Base-by-base conservation (phyloP, 495 filamentous ascomycete genomes). In the Xylaria venustula region DNA sequence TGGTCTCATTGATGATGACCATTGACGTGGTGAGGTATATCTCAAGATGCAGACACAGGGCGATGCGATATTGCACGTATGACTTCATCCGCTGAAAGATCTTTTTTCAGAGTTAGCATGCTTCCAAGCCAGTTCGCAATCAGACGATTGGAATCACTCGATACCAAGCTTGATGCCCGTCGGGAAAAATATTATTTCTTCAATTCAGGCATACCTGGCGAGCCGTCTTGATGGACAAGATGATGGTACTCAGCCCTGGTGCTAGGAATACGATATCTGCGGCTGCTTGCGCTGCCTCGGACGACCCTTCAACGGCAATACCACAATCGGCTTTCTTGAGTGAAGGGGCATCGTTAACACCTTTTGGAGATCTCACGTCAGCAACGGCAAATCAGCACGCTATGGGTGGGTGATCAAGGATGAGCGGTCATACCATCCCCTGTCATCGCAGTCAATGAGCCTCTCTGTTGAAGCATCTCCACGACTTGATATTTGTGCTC, bases 401-500 rank as follows among this genome's bases (percentile, higher is more conserved):
- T 12, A n/a, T 11, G 17, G 44, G 11, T 17, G 2, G 9, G 46
- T 9, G 30, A 30, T n/a, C 20, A 7, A 22, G 30, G 6, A 58
- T 34, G 14, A 49, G 15, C 17, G n/a, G 11, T 9, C 68, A 49
- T 65, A 71, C 68, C 93, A 69, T 97, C 93, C 73, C 93, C 93
- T 71, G 93, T 97, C 93, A 97, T 97, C 58, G 93, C 93, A 71
- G 93, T 93, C 52, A 97, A 80, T 77, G 95, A 93, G 63, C 93
- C 93, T 77, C 93, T 90, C 78, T 96, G 90, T 76, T 97, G 93
- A 36, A 97, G 85, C 81, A 96, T 95, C 74, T 96, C 90, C 63
- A 97, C 93, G 61, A 97, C 92, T 66, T 96, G 91, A 73, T 94
- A 96, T 81, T 97, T 97, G 79, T 97, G 93, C 76, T 97, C 91